phyloP scores from a whole-genome alignment of 2,329 filamentous ascomycete genomes.

The Trichoderma pleuroti region DNA sequence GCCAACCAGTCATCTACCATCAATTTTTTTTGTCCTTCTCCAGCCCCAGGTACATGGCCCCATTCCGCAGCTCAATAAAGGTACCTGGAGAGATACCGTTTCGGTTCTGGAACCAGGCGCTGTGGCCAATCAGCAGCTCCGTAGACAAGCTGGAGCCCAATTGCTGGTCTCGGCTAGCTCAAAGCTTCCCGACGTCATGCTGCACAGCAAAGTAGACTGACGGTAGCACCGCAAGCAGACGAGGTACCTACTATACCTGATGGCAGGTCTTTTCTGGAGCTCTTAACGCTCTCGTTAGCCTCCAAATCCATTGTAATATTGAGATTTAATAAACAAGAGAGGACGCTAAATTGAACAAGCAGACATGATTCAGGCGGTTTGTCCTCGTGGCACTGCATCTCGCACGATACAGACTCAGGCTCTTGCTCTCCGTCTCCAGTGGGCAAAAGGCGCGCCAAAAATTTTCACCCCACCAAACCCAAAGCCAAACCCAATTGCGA shows the following conservation, averaged over 20 bases:
- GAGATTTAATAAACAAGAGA: neutral
- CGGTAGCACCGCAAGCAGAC: neutral
- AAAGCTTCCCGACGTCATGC: neutral
- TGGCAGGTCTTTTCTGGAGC: neutral
- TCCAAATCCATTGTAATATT: neutral
- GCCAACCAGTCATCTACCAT: neutral
- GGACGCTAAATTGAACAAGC: neutral
- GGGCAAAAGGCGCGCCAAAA: conserved; percentile 15
- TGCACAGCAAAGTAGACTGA: neutral
- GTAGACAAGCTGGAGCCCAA: neutral
- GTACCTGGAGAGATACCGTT: neutral
- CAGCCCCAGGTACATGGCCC: neutral
- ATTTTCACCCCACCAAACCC: conserved; percentile 25
- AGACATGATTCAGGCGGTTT: neutral
- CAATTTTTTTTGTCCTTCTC: neutral
- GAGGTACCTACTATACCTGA: neutral
- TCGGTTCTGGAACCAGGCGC: neutral
- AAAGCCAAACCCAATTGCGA: conserved; percentile 4
- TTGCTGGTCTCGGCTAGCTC: neutral
- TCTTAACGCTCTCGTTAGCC: neutral
- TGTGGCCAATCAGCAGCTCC: neutral
- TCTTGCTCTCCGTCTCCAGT: neutral
- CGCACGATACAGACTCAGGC: neutral
- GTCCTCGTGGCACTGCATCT: neutral
- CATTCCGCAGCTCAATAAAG: neutral